A percentile compares a stretch with the other conserved stretches of the same genome.
phyloP scores from a whole-genome alignment of 352 stramenopile species.

The Globisporangium spiculum region DNA sequence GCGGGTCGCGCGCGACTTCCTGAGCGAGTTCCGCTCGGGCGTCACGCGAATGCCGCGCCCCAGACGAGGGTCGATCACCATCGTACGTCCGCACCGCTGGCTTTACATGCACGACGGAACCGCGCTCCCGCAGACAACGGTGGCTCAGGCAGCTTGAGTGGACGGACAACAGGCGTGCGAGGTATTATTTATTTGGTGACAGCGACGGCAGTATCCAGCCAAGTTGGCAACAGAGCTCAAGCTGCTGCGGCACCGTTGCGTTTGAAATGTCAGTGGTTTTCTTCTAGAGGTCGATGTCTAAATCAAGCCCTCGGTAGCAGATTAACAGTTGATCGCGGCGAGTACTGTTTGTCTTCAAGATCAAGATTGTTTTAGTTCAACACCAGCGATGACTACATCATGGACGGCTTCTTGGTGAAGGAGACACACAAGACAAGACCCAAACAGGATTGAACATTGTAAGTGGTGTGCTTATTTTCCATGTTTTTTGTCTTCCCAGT shows the following conservation, averaged over 20 bases:
- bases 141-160: background rate
- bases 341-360: background rate
- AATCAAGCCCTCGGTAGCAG: background rate
- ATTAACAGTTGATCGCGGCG: background rate
- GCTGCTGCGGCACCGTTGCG: background rate
- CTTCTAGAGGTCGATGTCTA: background rate
- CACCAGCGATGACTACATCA: background rate
- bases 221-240: background rate
- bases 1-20: conserved; percentile 27
- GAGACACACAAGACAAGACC: background rate
- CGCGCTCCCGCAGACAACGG: background rate
- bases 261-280: background rate
- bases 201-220: background rate
- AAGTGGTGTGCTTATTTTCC: background rate
- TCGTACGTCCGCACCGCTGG: conserved; percentile 7
- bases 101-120: background rate
- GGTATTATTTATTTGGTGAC: background rate
- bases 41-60: conserved; percentile 8
- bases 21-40: conserved; percentile 24
- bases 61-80: background rate
- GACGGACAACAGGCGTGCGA: background rate
- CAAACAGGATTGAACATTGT: background rate
- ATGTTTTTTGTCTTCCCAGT: background rate
- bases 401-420: background rate
- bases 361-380: background rate